Conservation (phyloP, 441 rosid genomes). For the Euphorbia neoarborescens region DNA sequence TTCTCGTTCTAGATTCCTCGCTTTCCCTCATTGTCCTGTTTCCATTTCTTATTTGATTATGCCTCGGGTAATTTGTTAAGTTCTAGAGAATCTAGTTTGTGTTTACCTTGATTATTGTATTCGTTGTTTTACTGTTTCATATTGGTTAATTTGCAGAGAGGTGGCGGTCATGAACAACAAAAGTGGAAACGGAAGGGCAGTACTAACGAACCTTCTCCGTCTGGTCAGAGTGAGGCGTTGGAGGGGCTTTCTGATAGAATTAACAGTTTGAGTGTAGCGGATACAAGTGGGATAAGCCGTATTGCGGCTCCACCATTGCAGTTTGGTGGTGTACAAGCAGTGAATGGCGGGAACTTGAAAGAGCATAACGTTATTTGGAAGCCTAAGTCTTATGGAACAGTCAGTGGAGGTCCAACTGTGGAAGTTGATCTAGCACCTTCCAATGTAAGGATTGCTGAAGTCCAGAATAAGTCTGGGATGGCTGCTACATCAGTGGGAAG, state of each 20-base stretch:
- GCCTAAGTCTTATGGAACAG: slow-evolving; percentile 52
- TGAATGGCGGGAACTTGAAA: slow-evolving; percentile 13
- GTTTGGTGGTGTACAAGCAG: slow-evolving; percentile 17
- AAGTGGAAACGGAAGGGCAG: slow-evolving; percentile 27
- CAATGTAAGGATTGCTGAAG: slow-evolving; percentile 18
- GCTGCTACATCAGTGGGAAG: slow-evolving; percentile 8
- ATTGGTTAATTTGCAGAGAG: slow-evolving; percentile 28
- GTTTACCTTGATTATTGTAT: not conserved
- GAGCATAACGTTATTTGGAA: slow-evolving; percentile 37
- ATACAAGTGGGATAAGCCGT: slow-evolving; percentile 23
- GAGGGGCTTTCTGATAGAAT: slow-evolving; percentile 30
- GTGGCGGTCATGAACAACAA: slow-evolving; percentile 24
- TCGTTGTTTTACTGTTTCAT: not conserved
- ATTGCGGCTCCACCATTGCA: slow-evolving; percentile 15
- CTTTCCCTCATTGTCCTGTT: slow-evolving; percentile 22
- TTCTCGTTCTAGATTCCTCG: slow-evolving; percentile 18
- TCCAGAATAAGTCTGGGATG: slow-evolving; percentile 13
- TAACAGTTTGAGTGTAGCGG: slow-evolving; percentile 42
- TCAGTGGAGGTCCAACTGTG: slow-evolving; percentile 29
- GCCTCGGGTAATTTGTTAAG: slow-evolving; percentile 33
- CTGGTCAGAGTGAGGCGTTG: slow-evolving; percentile 21
- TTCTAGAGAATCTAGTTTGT: not conserved
- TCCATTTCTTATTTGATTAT: slow-evolving; percentile 23
- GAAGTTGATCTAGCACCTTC: slow-evolving; percentile 22
- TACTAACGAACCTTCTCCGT: slow-evolving; percentile 22